phyloP scores from a whole-genome alignment of 2,329 filamentous ascomycete genomes.

The Ceratocystis smalleyi region DNA sequence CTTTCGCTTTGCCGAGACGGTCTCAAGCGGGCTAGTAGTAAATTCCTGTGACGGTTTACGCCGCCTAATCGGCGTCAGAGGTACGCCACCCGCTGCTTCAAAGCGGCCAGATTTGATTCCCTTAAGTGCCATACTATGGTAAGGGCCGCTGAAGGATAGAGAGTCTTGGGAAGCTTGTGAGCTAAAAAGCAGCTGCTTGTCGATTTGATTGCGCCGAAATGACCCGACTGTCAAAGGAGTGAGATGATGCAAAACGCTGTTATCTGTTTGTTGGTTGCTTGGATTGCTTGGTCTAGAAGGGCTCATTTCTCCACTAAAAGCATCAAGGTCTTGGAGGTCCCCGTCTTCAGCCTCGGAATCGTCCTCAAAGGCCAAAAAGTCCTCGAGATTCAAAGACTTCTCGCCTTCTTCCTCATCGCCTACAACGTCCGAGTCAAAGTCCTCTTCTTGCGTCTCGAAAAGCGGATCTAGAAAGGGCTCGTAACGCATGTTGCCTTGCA shows the following conservation, averaged over 20 bases:
- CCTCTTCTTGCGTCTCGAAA: slow-evolving; percentile 34
- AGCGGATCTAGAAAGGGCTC: slow-evolving; percentile 50
- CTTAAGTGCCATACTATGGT: slow-evolving; percentile 44
- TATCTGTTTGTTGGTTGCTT: slow-evolving; percentile 27
- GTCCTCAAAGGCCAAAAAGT: slow-evolving; percentile 50
- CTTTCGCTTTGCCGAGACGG: slow-evolving; percentile 39
- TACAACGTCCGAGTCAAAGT: slow-evolving; percentile 30
- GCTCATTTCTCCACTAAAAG: slow-evolving; percentile 34
- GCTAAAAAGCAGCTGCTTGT: slow-evolving; percentile 44
- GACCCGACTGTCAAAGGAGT: slow-evolving; percentile 55
- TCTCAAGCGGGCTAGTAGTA: slow-evolving; percentile 35
- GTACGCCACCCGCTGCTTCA: slow-evolving; percentile 43
- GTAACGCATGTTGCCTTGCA: slow-evolving; percentile 46
- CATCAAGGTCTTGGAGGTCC: slow-evolving; percentile 22
- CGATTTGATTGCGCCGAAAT: slow-evolving; percentile 56
- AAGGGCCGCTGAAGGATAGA: slow-evolving; percentile 41
- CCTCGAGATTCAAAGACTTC: slow-evolving; percentile 48
- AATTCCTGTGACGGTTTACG: slow-evolving; percentile 35
- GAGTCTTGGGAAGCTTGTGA: slow-evolving; percentile 47
- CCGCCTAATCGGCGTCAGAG: slow-evolving; percentile 52
- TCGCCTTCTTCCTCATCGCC: slow-evolving; percentile 51
- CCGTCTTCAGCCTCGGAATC: slow-evolving; percentile 39
- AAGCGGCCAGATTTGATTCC: slow-evolving; percentile 52
- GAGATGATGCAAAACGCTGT: slow-evolving; percentile 41
- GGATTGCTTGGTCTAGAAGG: slow-evolving; percentile 36